A percentile compares a stretch with the other conserved stretches of the same genome.
These are phyloP conservation scores for Cercis canadensis DNA, from an alignment of 306 rosid genomes.

Conservation along the genomic window DNA sequence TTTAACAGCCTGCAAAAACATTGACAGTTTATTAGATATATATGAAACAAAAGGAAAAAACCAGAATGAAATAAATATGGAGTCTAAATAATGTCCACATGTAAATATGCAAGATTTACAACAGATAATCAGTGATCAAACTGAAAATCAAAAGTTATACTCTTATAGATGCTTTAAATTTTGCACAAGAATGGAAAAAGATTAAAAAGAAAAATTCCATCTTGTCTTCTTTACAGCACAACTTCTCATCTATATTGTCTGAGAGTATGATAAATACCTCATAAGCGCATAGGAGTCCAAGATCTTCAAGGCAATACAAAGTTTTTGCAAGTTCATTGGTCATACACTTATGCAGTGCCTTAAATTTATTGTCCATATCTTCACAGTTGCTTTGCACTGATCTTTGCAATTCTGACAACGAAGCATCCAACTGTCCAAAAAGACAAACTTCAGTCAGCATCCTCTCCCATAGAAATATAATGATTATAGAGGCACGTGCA, in stretches of 20 bases:
- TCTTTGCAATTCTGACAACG: conserved; percentile 56
- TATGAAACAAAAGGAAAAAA: neutral
- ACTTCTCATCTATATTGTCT: neutral
- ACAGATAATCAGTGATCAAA: conserved; percentile 15
- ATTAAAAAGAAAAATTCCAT: conserved; percentile 2
- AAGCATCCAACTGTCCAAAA: conserved; percentile 62
- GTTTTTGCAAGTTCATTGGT: conserved; percentile 62
- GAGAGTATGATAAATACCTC: conserved; percentile 67
- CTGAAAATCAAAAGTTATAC: conserved; percentile 3
- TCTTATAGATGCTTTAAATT: neutral
- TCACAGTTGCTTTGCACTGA: conserved; percentile 43
- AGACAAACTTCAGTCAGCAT: conserved; percentile 38
- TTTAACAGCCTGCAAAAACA: conserved; percentile 69
- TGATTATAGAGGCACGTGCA: neutral
- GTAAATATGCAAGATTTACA: conserved; percentile 10
- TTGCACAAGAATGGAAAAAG: neutral
- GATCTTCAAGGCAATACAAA: conserved; percentile 80
- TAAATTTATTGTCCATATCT: conserved; percentile 58
- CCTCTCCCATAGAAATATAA: conserved; percentile 18
- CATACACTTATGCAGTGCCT: conserved; percentile 57
- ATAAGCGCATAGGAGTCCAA: conserved; percentile 81
- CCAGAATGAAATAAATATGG: neutral
- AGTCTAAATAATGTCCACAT: conserved; percentile 1
- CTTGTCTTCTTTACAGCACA: conserved; percentile 11
- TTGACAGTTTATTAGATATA: conserved; percentile 24